Base-by-base conservation (phyloP, 345 rosid species). In the Excoecaria agallocha region DNA sequence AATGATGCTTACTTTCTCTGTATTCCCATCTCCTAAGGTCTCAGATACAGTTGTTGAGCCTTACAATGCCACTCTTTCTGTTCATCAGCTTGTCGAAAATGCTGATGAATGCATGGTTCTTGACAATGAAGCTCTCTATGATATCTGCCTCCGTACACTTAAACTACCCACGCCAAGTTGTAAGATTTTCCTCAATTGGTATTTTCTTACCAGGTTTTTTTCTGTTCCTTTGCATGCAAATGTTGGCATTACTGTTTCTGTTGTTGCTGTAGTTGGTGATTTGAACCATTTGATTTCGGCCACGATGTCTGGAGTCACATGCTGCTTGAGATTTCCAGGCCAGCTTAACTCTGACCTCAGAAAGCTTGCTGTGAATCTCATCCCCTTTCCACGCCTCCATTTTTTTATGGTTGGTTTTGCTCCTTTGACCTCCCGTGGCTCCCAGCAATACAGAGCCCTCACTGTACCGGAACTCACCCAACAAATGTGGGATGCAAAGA, bases 21-120 rank as follows among this genome's bases (percentile, higher is more conserved):
- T 87, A 0, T 89, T 88, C 48, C 92, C 92, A 0, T 88, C 92
- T 68, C 92, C 89, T n/a, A 86, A 85, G 78, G 90, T 89, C 62
- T 89, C 93, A n/a, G 93, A 87, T 74, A 87, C 90, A 0, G 93
- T 89, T 30, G 91, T 87, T 17, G 91, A 86, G 84, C 93, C 93
- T 58, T 89, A 89, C 57, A 89, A 89, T 8, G 93, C 91, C 22
- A 89, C 89, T 25, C 83, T 89, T 16, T 89, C 91, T 10, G 88
- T 89, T 1, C 88, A 86, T 60, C 93, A 87, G 81, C 91, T 89
- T 68, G 89, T 87, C 0, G 89, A 89, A 62, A 89, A 86, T 19
- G 89, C 89, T 35, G 91, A 89, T 39, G 89, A 89, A 77, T 87
- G 93, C 9, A 87, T 89, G 88, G 92, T 87, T 77, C 78, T 88